Evolutionary conservation across 345 rosid genomes (phyloP).

Genomic region (Gossypium sturtianum): DNA sequence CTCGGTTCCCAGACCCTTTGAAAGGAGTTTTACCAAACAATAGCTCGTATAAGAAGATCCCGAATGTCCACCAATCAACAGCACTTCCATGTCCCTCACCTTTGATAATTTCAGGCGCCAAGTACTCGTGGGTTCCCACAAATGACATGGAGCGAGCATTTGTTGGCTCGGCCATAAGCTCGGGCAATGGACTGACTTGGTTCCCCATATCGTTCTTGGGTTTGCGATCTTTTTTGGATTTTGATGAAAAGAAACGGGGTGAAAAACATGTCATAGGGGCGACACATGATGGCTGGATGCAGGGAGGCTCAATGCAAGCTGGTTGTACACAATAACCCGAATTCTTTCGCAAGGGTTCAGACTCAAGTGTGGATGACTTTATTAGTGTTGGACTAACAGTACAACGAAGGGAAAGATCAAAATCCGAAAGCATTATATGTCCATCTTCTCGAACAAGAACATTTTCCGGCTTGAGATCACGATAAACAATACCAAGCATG

Average conservation of each 20-base stretch:
- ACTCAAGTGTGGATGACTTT: constrained; percentile 39
- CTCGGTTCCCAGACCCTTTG: constrained; percentile 76
- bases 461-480: constrained; percentile 84
- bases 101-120: constrained; percentile 80
- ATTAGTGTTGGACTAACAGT: constrained; percentile 54
- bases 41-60: constrained; percentile 68
- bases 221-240: constrained; percentile 49
- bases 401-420: constrained; percentile 75
- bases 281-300: constrained; percentile 55
- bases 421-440: constrained; percentile 86
- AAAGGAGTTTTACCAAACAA: constrained; percentile 89
- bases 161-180: constrained; percentile 81
- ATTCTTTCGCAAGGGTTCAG: constrained; percentile 44
- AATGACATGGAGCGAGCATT: constrained; percentile 87
- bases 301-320: constrained; percentile 46
- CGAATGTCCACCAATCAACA: constrained; percentile 93
- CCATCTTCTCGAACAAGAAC: constrained; percentile 90
- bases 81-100: constrained; percentile 92
- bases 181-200: constrained; percentile 70
- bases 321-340: constrained; percentile 58
- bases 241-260: constrained; percentile 53
- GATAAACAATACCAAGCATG: constrained; percentile 81
- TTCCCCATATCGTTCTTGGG: constrained; percentile 43
- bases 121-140: constrained; percentile 85
- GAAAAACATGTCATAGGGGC: constrained; percentile 56